phyloP scores from a whole-genome alignment of 73 alveolate species.

The Urostyla sp. region DNA sequence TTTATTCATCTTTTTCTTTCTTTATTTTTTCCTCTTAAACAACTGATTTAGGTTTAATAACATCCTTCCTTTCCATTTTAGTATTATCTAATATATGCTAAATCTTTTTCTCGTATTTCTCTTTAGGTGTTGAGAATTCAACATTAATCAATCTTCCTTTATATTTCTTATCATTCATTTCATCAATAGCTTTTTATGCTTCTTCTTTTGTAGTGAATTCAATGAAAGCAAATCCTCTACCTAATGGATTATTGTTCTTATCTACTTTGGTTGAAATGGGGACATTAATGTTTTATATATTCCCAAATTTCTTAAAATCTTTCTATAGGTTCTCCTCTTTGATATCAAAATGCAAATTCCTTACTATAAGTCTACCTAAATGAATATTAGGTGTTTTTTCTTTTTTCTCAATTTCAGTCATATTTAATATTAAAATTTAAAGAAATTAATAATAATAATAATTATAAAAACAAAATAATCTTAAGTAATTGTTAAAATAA shows the following conservation, averaged over 20 bases:
- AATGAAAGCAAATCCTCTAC: slow-evolving; percentile 47
- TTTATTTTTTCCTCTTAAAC: slow-evolving; percentile 41
- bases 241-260: too few relatives aligned
- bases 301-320: not conserved
- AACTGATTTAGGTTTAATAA: slow-evolving; percentile 1
- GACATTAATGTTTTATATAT: not conserved
- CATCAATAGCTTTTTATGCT: slow-evolving; percentile 14
- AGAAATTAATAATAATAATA: too few relatives aligned
- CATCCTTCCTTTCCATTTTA: slow-evolving; percentile 1
- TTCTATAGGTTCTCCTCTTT: not conserved
- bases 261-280: slow-evolving; percentile 21
- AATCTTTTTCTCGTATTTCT: not conserved
- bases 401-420: too few relatives aligned
- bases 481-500: too few relatives aligned
- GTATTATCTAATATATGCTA: not conserved
- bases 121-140: slow-evolving; percentile 31
- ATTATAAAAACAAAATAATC: not conserved
- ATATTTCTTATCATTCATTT: not conserved
- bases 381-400: too few relatives aligned
- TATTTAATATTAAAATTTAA: too few relatives aligned
- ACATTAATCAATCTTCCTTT: slow-evolving; percentile 27
- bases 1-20: slow-evolving; percentile 51
- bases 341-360: slow-evolving; percentile 13
- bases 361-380: too few relatives aligned
- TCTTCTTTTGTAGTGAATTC: not conserved